phyloP scores from a whole-genome alignment of 1,284 basidiomycete genomes.

The Hypsizygus ulmarius region DNA sequence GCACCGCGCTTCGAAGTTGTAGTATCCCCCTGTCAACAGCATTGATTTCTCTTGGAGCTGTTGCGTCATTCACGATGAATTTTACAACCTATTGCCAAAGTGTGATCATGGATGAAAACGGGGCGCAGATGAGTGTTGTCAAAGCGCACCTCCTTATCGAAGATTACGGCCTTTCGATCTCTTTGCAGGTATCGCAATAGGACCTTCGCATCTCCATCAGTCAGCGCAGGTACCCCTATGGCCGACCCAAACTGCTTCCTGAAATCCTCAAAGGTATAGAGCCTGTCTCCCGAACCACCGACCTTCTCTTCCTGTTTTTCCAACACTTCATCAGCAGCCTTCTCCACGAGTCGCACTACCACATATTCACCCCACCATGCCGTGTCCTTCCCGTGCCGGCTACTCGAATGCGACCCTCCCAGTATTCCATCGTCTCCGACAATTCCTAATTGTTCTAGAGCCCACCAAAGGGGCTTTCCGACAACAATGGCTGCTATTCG shows the following conservation, averaged over 20 bases:
- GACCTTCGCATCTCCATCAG: constrained; percentile 63
- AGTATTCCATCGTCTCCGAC: constrained; percentile 56
- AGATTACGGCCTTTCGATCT: constrained; percentile 63
- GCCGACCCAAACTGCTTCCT: constrained; percentile 52
- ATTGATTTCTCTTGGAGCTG: constrained; percentile 49
- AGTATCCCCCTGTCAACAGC: constrained; percentile 73
- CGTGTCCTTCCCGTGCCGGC: constrained; percentile 46
- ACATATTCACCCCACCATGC: constrained; percentile 83
- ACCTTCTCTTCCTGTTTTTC: constrained; percentile 46
- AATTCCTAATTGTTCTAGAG: constrained; percentile 73
- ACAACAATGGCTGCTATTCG: constrained; percentile 71
- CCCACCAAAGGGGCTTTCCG: constrained; percentile 84
- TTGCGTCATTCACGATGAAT: constrained; percentile 48
- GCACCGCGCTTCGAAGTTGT: constrained; percentile 67
- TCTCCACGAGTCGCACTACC: constrained; percentile 60
- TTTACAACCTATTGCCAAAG: constrained; percentile 62
- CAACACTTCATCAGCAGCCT: constrained; percentile 61
- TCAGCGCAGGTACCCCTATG: constrained; percentile 42
- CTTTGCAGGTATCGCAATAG: constrained; percentile 77
- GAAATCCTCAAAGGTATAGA: constrained; percentile 69
- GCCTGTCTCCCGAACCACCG: constrained; percentile 55
- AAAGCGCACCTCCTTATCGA: constrained; percentile 60
- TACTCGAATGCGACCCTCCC: constrained; percentile 18
- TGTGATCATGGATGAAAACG: neutral
- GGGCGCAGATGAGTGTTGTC: neutral